Percentiles rank a stretch among this genome's conserved stretches.
Conservation (phyloP, 768 basidiomycete genomes). For the Clitopilus passeckerianus region DNA sequence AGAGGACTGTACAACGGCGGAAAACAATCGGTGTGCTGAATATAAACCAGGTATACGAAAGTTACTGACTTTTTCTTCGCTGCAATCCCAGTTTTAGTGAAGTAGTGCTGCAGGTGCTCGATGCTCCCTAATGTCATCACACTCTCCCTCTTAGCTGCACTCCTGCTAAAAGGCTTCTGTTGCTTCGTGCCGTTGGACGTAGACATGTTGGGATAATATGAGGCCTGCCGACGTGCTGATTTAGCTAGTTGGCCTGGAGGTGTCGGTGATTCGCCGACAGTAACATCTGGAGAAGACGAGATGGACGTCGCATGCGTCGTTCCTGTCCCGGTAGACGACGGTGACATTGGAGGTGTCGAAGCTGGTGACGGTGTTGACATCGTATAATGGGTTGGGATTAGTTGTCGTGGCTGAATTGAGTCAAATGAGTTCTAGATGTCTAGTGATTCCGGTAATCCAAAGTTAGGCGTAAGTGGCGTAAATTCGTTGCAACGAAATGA, state of each 20-base stretch:
- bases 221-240: constrained; percentile 63
- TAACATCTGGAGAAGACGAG: constrained; percentile 59
- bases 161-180: constrained; percentile 82
- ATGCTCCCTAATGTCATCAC: constrained; percentile 96
- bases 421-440: not conserved
- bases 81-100: constrained; percentile 80
- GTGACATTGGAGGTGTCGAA: not conserved
- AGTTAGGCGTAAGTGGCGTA: not conserved
- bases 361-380: not conserved
- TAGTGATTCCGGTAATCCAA: not conserved
- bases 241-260: constrained; percentile 24
- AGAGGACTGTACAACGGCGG: constrained; percentile 20
- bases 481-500: not conserved
- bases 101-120: constrained; percentile 93
- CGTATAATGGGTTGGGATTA: not conserved
- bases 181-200: constrained; percentile 55
- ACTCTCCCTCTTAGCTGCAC: constrained; percentile 89
- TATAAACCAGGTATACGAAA: not conserved
- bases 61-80: constrained; percentile 64
- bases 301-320: constrained; percentile 33
- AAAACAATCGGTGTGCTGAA: constrained; percentile 6
- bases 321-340: not conserved
- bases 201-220: constrained; percentile 75
- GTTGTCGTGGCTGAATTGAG: not conserved
- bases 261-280: constrained; percentile 29